Base-by-base conservation (phyloP, 2,329 filamentous ascomycete genomes). In the Dactylellina sp. region DNA sequence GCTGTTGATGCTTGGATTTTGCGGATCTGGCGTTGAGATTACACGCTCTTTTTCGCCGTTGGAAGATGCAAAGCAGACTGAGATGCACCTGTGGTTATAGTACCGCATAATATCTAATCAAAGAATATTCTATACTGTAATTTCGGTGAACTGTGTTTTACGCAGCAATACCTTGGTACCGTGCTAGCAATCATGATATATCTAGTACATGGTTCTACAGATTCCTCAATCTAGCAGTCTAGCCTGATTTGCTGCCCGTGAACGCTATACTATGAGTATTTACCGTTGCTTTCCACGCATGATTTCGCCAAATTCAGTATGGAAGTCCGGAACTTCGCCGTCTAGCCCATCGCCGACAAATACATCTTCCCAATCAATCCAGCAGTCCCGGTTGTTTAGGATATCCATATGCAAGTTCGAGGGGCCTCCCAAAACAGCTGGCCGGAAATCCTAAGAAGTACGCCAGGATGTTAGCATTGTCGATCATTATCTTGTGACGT, bases 291-390 rank as follows among this genome's bases (percentile, higher is more conserved):
- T 96, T 86, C 89, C 91, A 82, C 96, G 84, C 86, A 92, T 92
- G 37, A 75, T 68, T 82, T 88, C 87, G 88, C 97, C 94, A 88
- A 97, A 93, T 87, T 98, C 94, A 66, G 92, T 89, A 79, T 97
- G 93, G 82, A 97, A 89, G 60, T 89, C 88, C 22, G 89, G 87
- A 44, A 88, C 84, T 75, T 87, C 86, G 78, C 89, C 86, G 80
- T 88, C 86, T 82, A 94, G 92, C 78, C 91, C 89, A 72, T 85
- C 86, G 74, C 92, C 92, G 18, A 86, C 88, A 81, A 90, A 98
- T 18, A 99, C 88, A 84, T 98, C 95, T 85, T 99, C 95, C 95
- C 95, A 99, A 7, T 86, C 88, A 78, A 96, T 85, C 79, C 87
- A 89, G 25, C 86, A 83, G 81, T 98, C 95, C 79, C 89, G 84